Conservation (phyloP, 768 basidiomycete genomes). For the Boletellus ananiceps region DNA sequence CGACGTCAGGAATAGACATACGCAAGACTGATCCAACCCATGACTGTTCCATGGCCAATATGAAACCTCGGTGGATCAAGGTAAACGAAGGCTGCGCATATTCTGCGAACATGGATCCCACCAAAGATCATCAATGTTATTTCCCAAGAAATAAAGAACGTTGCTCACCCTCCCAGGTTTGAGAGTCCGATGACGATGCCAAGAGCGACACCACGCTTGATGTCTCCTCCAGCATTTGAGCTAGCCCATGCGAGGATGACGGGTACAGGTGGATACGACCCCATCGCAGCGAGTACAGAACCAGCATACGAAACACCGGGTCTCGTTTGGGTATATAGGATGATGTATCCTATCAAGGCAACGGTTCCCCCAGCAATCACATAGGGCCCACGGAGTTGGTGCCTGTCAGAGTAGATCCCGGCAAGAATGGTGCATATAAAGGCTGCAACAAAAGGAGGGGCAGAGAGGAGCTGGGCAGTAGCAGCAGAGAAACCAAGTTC, state of each 20-base stretch:
- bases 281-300: constrained; percentile 43
- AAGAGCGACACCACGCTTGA: constrained; percentile 44
- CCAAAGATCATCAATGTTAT: too few species aligned
- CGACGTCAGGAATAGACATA: background rate
- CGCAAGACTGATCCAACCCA: constrained; percentile 24
- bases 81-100: constrained; percentile 39
- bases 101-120: constrained; percentile 24
- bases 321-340: constrained; percentile 35
- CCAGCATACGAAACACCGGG: constrained; percentile 36
- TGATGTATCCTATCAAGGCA: constrained; percentile 44
- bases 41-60: constrained; percentile 29
- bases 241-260: constrained; percentile 49
- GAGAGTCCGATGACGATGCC: constrained; percentile 49
- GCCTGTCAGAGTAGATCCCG: constrained; percentile 40
- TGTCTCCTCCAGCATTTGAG: constrained; percentile 50
- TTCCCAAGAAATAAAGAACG: too few species aligned
- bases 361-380: constrained; percentile 37
- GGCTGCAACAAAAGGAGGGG: constrained; percentile 43
- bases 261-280: constrained; percentile 43
- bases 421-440: constrained; percentile 37
- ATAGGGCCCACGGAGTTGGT: constrained; percentile 42
- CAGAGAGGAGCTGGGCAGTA: constrained; percentile 44
- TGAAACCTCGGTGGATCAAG: constrained; percentile 33
- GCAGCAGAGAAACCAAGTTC: constrained; percentile 46
- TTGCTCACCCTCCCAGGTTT: constrained; percentile 46